Conservation (phyloP, 2,329 filamentous ascomycete species). For the Teratosphaeria destructans region DNA sequence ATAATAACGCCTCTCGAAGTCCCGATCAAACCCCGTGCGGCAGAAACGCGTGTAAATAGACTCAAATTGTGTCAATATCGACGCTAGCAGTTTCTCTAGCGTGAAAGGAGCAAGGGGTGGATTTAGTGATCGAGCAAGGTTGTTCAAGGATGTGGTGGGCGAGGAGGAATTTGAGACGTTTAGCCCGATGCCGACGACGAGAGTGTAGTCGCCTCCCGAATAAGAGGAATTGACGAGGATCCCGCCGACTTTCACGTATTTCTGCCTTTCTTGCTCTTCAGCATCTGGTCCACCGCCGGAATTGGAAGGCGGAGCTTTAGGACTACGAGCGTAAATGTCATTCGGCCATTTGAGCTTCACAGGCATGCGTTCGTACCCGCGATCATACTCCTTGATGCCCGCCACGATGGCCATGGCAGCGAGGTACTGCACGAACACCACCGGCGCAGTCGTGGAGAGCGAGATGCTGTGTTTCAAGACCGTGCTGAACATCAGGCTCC, state of each 20-base stretch:
- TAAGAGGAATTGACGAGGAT: slow-evolving; percentile 87
- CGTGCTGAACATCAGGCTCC: slow-evolving; percentile 77
- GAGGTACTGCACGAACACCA: slow-evolving; percentile 91
- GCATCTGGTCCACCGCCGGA: slow-evolving; percentile 26
- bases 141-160: slow-evolving; percentile 78
- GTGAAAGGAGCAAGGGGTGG: slow-evolving; percentile 45
- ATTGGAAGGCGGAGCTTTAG: slow-evolving; percentile 4
- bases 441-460: slow-evolving; percentile 59
- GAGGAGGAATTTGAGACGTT: slow-evolving; percentile 80
- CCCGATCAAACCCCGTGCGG: slow-evolving; percentile 59
- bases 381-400: slow-evolving; percentile 69
- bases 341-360: slow-evolving; percentile 97
- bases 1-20: slow-evolving; percentile 71
- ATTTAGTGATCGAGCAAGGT: slow-evolving; percentile 34
- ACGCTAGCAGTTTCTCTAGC: slow-evolving; percentile 70
- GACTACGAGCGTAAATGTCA: slow-evolving; percentile 53
- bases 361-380: slow-evolving; percentile 62
- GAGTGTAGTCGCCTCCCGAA: slow-evolving; percentile 63
- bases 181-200: slow-evolving; percentile 71
- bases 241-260: slow-evolving; percentile 86
- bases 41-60: slow-evolving; percentile 66
- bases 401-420: slow-evolving; percentile 78
- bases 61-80: slow-evolving; percentile 70
- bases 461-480: slow-evolving; percentile 73
- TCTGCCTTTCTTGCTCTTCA: slow-evolving; percentile 57